Conservation (phyloP, 2,329 filamentous ascomycete genomes). For the Immersiporthe knoxdaviesiana region DNA sequence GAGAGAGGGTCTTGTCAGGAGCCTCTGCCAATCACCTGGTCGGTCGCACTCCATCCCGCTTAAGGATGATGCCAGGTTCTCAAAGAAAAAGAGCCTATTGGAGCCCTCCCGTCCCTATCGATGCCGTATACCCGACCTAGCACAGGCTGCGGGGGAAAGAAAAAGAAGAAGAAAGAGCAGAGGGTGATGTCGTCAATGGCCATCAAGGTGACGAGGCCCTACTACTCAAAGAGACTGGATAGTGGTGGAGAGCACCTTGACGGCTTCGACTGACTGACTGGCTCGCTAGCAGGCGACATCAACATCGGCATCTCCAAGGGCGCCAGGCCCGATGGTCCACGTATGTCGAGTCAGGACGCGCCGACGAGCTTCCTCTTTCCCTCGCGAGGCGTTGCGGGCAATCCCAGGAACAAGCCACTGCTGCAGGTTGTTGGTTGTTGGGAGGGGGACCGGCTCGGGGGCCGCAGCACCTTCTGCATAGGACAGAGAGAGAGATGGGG, state of each 20-base stretch:
- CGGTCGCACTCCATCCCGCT: neutral
- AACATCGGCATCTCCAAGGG: constrained; percentile 99
- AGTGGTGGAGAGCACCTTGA: neutral
- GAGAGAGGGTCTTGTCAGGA: neutral
- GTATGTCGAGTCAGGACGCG: neutral
- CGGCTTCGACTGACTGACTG: neutral
- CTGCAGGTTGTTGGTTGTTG: constrained; percentile 1
- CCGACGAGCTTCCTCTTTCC: constrained; percentile 20
- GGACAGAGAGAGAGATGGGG: neutral
- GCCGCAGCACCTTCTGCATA: constrained; percentile 15
- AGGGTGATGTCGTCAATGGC: neutral
- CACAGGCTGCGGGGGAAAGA: neutral
- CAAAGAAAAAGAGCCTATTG: neutral
- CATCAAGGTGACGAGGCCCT: constrained; percentile 10
- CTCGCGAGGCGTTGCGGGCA: neutral
- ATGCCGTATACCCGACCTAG: neutral
- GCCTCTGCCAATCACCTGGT: neutral
- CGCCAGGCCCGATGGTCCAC: constrained; percentile 84
- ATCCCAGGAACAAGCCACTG: constrained; percentile 8
- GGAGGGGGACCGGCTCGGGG: neutral
- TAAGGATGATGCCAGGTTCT: neutral
- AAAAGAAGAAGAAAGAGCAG: too few relatives aligned
- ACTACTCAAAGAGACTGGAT: too few relatives aligned
- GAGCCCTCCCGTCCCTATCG: neutral
- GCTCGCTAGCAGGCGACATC: constrained; percentile 50